Base-by-base conservation (phyloP, 2,329 filamentous ascomycete genomes). In the Emericellopsis atlantica region DNA sequence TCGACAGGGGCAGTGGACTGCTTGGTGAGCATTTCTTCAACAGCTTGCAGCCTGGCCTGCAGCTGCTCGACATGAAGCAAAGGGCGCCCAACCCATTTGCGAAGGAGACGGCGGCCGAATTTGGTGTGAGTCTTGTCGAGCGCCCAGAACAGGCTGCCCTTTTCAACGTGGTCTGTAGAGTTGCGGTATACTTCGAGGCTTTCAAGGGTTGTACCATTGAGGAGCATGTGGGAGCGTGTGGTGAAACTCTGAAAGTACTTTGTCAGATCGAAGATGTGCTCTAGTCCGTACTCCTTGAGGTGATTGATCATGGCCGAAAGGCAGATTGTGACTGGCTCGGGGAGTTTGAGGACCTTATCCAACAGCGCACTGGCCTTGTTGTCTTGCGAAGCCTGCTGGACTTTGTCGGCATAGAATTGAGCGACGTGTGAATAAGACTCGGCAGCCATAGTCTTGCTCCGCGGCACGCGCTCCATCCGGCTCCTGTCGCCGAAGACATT, bases 191-290 rank as follows among this genome's bases (percentile, higher is more conserved):
- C 87, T 57, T 98, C 92, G 11, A 98, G 72, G 52, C 87, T 95
- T 38, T 87, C 90, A 32, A 98, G 66, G 0, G 90, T 95, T 41
- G 95, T 98, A 36, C 90, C 92, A 54, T 93, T 95, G 45, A 98
- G 68, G 4, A 96, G 69, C 92, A 98, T 96, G 54, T 96, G 89
- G 12, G 90, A 89, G 32, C 89, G 73, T 7, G 89, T 86, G 50
- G 85, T 95, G 62, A 98, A 98, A 2, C 88, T 87, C 50, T 95
- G 83, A 54, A 98, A 98, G 63, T 96, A 95, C 52, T 94, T 95
- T 2, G 92, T 96, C 35, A 98, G 66, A 53, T 95, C 84, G 51
- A 98, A 95, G 40, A 98, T 86, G 64, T 96, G 88, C 58, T 96
- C 84, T 16, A 98, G 70, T 1, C 88, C 88, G 56, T 95, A 98